Base-by-base conservation (phyloP, 2,329 filamentous ascomycete species). In the Colletotrichum sp. region DNA sequence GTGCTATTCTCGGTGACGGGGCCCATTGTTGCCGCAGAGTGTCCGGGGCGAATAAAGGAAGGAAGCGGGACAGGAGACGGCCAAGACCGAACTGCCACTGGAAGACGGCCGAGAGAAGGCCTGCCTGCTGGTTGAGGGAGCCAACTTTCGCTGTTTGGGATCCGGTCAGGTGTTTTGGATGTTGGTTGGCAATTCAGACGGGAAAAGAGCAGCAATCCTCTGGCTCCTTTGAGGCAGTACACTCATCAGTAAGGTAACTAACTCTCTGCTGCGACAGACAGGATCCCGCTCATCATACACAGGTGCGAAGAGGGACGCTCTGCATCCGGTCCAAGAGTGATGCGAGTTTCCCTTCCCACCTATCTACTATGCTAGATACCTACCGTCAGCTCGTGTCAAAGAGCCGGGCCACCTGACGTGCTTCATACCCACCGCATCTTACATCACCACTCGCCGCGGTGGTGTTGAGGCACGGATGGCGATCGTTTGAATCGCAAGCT, bases 401-500 rank as follows among this genome's bases (percentile, higher is more conserved):
- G 71, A 52, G 43, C 65, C 68, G 60, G 55, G 65, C 67, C 67
- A 74, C 72, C 67, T 52, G 48, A 65, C 48, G 34, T 71, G 34
- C 59, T 71, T 21, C 16, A 71, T 59, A 34, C 59, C 48, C 34
- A 52, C 34, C 68, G 61, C 72, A 75, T 61, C 69, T 43, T 75
- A 64, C 63, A 64, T 68, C 69, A 75, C 34, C 68, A 63, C 30
- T 34, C 24, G n/a, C 16, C 14, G 32, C 30, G 55, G 26, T 39
- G 68, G 34, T 63, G 63, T 61, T 32, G 73, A 68, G 30, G 63
- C 63, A 75, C 73, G 70, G 69, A 68, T 61, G 43, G 43, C 30
- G 55, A 68, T 48, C 39, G 30, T 14, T 59, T 68, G 32, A n/a
- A 43, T 26, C 32, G 32, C n/a, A 64, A 6, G 32, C 26, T 28